Evolutionary conservation across 2,329 filamentous ascomycete species (phyloP).

Genomic region (Alternaria burnsii): DNA sequence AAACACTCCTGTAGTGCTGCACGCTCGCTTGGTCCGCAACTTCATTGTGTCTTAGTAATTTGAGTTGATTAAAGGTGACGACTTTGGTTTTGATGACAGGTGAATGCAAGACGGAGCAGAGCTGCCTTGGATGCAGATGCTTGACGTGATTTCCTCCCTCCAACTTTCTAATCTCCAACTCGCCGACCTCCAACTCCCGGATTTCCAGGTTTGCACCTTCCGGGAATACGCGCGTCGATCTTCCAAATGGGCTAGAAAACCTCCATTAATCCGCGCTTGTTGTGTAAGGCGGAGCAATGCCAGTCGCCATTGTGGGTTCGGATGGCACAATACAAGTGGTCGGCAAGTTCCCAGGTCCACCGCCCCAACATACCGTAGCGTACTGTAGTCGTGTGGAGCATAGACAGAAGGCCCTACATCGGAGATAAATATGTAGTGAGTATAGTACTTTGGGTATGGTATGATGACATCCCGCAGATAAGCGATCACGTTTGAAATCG

Average conservation of each 20-base stretch:
- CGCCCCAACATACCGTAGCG: not conserved
- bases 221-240: not conserved
- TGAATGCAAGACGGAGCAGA: not conserved
- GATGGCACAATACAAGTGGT: constrained; percentile 27
- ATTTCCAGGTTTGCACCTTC: not conserved
- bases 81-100: not conserved
- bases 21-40: not conserved
- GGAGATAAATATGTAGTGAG: constrained; percentile 14
- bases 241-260: not conserved
- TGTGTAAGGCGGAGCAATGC: constrained; percentile 13
- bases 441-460: not conserved
- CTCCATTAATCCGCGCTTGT: not conserved
- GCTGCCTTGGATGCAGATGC: not conserved
- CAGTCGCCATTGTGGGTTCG: constrained; percentile 34
- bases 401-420: constrained; percentile 16
- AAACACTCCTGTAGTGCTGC: not conserved
- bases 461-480: constrained; percentile 16
- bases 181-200: not conserved
- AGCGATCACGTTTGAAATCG: constrained; percentile 40
- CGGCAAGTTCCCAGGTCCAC: not conserved
- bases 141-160: not conserved
- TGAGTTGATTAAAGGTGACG: not conserved
- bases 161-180: not conserved
- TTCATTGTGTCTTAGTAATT: not conserved
- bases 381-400: not conserved